phyloP scores from a whole-genome alignment of 768 basidiomycete genomes.

The Boletus barrowsii region DNA sequence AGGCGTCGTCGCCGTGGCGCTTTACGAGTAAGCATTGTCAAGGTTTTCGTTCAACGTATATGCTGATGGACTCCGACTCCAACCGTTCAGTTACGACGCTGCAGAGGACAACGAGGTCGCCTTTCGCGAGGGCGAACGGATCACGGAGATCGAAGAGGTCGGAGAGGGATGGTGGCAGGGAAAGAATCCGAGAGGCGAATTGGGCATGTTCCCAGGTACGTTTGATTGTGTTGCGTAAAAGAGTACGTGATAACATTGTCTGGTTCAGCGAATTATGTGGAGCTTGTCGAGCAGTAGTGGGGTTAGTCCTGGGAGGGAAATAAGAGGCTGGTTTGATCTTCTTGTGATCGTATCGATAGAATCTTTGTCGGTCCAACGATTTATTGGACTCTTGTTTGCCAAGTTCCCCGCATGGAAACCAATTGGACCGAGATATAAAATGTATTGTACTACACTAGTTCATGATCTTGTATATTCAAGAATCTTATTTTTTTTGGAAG shows the following conservation, averaged over 20 bases:
- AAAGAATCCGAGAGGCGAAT: conserved; percentile 47
- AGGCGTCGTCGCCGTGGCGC: conserved; percentile 59
- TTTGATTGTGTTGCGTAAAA: background rate
- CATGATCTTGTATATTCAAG: no score
- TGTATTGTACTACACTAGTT: no score
- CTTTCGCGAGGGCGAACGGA: conserved; percentile 79
- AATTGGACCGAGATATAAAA: no score
- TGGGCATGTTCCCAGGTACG: conserved; percentile 74
- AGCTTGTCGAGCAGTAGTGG: conserved; percentile 8
- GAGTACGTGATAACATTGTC: background rate
- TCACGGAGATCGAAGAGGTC: conserved; percentile 74
- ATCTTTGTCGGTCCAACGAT: no score
- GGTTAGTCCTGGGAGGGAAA: background rate
- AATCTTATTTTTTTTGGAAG: no score
- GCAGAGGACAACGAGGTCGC: conserved; percentile 89
- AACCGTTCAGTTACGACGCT: conserved; percentile 68
- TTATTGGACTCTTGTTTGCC: no score
- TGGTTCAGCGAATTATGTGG: conserved; percentile 19
- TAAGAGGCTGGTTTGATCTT: background rate
- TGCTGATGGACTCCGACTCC: no score
- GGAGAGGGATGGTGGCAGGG: conserved; percentile 93
- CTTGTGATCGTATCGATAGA: no score
- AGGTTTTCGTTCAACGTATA: background rate
- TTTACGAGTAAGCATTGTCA: conserved; percentile 60
- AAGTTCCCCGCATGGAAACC: no score